A percentile compares a stretch with the other conserved stretches of the same genome.
These are phyloP conservation scores for Paramarasmius palmivorus DNA, from an alignment of 1,284 basidiomycete species.

Conservation along the genomic window DNA sequence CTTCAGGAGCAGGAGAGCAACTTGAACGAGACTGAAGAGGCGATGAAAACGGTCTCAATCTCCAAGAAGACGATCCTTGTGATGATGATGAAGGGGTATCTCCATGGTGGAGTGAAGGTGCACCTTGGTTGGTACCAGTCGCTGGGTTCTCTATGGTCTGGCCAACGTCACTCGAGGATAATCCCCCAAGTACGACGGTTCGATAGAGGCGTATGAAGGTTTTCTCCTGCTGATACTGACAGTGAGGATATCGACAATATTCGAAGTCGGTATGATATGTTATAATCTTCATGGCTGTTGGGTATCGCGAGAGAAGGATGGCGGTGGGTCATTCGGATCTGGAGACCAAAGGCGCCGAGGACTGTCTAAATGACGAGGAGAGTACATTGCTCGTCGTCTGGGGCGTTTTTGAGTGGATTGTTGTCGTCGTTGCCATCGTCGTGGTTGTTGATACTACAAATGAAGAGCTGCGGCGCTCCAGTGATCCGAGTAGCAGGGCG, in stretches of 20 bases:
- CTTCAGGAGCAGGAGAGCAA: constrained; percentile 20
- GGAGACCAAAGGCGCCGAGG: constrained; percentile 66
- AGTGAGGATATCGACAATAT: constrained; percentile 17
- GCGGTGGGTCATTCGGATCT: constrained; percentile 54
- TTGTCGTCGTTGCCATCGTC: constrained; percentile 3
- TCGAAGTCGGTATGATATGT: constrained; percentile 19
- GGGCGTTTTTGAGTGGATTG: constrained; percentile 9
- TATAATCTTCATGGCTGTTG: constrained; percentile 17
- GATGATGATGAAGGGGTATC: constrained; percentile 44
- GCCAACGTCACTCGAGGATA: constrained; percentile 56
- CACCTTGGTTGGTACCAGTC: constrained; percentile 22
- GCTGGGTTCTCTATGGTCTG: constrained; percentile 23
- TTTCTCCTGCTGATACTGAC: constrained; percentile 34
- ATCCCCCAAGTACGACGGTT: constrained; percentile 70
- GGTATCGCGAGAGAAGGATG: constrained; percentile 28
- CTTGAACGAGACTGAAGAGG: constrained; percentile 34
- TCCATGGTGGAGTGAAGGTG: constrained; percentile 49
- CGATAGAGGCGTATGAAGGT: constrained; percentile 62
- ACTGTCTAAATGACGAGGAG: constrained; percentile 43
- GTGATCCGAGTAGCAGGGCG: too few species aligned
- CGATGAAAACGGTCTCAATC: constrained; percentile 49
- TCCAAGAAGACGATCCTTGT: constrained; percentile 33
- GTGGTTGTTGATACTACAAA: background rate
- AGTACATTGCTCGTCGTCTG: constrained; percentile 31
- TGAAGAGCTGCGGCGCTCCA: too few species aligned